These are phyloP conservation scores for Hericium rajendrae DNA, from an alignment of 768 basidiomycete species.

Conservation along the genomic window DNA sequence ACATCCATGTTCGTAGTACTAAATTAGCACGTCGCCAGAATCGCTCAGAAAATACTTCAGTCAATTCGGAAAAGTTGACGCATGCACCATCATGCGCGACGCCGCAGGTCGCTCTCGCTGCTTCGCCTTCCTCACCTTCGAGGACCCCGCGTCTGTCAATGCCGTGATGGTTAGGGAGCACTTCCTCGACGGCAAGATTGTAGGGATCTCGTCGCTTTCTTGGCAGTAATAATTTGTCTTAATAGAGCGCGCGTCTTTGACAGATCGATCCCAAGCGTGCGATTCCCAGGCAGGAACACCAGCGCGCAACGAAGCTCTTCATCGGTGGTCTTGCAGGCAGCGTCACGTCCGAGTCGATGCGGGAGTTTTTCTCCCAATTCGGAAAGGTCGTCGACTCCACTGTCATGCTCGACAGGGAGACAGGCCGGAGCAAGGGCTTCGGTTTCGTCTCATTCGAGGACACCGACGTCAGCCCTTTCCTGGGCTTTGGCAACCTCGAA, in stretches of 20 bases:
- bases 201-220: conserved; percentile 21
- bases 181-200: conserved; percentile 90
- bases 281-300: conserved; percentile 91
- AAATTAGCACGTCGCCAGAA: conserved; percentile 35
- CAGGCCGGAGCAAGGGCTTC: conserved; percentile 89
- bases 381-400: conserved; percentile 95
- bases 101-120: conserved; percentile 86
- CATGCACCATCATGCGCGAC: conserved; percentile 97
- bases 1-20: conserved; percentile 27
- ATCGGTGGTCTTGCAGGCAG: conserved; percentile 87
- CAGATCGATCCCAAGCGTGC: conserved; percentile 98
- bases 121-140: conserved; percentile 95
- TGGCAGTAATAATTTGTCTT: background rate
- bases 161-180: conserved; percentile 92
- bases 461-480: conserved; percentile 75
- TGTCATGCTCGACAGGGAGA: conserved; percentile 95
- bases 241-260: conserved; percentile 1
- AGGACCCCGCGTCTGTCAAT: conserved; percentile 83
- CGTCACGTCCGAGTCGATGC: conserved; percentile 88
- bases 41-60: conserved; percentile 76
- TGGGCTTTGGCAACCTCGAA: conserved; percentile 75
- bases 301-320: conserved; percentile 85
- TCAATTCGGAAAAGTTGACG: conserved; percentile 92
- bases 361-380: conserved; percentile 84
- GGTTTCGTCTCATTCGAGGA: conserved; percentile 94